phyloP scores from a whole-genome alignment of 352 stramenopile species.

The Globisporangium nodosum region DNA sequence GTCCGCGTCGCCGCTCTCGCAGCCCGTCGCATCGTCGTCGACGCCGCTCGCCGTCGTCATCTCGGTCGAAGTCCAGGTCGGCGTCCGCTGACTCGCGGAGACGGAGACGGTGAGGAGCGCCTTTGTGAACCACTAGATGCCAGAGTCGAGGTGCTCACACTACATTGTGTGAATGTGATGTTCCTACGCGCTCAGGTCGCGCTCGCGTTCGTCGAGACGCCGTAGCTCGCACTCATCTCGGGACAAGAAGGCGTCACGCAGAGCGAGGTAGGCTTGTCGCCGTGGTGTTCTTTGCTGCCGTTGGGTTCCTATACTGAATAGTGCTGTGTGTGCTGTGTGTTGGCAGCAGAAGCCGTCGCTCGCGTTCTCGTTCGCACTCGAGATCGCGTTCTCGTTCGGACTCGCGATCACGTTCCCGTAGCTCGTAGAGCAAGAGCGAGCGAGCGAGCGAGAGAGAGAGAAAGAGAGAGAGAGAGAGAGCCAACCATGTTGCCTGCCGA shows the following conservation, averaged over 20 bases:
- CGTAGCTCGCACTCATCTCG: slow-evolving; percentile 17
- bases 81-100: slow-evolving; percentile 3
- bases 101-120: slow-evolving; percentile 1
- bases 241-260: slow-evolving; percentile 4
- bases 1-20: slow-evolving; percentile 9
- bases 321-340: background rate
- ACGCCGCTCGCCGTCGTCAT: slow-evolving; percentile 14
- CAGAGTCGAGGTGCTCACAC: background rate
- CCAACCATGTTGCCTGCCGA: too few relatives aligned
- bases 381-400: background rate
- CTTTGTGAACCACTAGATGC: background rate
- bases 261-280: background rate
- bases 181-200: background rate
- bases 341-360: background rate
- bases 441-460: background rate
- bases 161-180: background rate
- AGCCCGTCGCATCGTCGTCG: slow-evolving; percentile 15
- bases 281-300: background rate
- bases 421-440: background rate
- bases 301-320: background rate
- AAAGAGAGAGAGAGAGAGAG: background rate
- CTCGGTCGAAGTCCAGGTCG: slow-evolving; percentile 14
- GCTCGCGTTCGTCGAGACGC: slow-evolving; percentile 1
- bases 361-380: too few relatives aligned
- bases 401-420: background rate